These are phyloP conservation scores for Ustilago esculenta DNA, from an alignment of 1,284 basidiomycete genomes.

Conservation along the genomic window DNA sequence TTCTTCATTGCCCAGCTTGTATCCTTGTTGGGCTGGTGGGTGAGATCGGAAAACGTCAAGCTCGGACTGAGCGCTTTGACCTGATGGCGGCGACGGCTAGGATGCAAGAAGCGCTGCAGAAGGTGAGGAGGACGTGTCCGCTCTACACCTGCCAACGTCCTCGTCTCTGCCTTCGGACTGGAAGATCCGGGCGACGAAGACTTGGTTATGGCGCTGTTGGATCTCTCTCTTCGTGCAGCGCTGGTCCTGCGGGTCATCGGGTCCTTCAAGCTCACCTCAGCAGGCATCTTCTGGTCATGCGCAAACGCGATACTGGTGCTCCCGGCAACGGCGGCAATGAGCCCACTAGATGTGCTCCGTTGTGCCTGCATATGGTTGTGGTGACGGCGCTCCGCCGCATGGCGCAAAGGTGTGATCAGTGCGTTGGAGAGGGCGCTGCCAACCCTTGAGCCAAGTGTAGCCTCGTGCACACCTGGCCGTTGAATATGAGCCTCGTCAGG, in stretches of 20 bases:
- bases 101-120: constrained; percentile 38
- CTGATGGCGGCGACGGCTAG: constrained; percentile 13
- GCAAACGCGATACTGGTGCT: constrained; percentile 27
- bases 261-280: constrained; percentile 12
- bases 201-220: not conserved
- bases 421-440: constrained; percentile 41
- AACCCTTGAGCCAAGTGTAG: constrained; percentile 27
- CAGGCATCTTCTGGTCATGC: constrained; percentile 6
- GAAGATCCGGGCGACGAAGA: not conserved
- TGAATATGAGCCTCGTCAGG: constrained; percentile 1
- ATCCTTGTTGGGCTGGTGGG: constrained; percentile 3
- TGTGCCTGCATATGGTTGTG: constrained; percentile 17
- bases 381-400: constrained; percentile 41
- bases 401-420: constrained; percentile 28
- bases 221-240: constrained; percentile 1
- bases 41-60: constrained; percentile 24
- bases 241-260: constrained; percentile 15
- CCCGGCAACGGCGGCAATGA: constrained; percentile 25
- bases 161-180: constrained; percentile 15
- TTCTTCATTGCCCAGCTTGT: constrained; percentile 9
- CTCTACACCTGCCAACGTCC: constrained; percentile 14
- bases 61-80: constrained; percentile 33
- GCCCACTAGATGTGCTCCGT: constrained; percentile 23
- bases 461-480: constrained; percentile 5
- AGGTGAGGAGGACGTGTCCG: constrained; percentile 26